A percentile compares a stretch with the other conserved stretches of the same genome.
These are phyloP conservation scores for Coffea canephora DNA, from an alignment of 257 asterid species.

Conservation along the genomic window DNA sequence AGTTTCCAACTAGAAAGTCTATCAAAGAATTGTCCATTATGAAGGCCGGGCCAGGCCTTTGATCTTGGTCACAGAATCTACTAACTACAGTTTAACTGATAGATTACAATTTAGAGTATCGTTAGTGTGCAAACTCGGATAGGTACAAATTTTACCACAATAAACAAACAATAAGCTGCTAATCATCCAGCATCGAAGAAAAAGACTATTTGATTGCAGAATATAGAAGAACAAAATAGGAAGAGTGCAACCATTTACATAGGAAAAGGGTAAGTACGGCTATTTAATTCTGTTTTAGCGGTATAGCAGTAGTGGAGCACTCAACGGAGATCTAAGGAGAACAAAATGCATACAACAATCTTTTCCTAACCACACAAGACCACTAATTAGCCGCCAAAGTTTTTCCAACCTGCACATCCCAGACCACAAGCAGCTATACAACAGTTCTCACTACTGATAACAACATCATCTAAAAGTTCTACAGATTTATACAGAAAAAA, in stretches of 20 bases:
- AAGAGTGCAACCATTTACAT: background rate
- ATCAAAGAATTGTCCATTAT: no score
- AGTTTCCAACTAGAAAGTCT: background rate
- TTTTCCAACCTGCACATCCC: background rate
- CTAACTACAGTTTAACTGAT: background rate
- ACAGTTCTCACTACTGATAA: background rate
- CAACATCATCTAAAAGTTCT: background rate
- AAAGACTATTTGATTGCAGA: background rate
- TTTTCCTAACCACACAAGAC: background rate
- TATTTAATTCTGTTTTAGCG: background rate
- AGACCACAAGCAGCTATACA: background rate
- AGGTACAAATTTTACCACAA: background rate
- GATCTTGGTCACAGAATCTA: background rate
- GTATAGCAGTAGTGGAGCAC: background rate
- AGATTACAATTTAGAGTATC: background rate
- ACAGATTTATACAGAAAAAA: conserved; percentile 3
- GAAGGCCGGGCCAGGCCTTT: background rate
- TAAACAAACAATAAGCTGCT: background rate
- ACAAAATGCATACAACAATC: background rate
- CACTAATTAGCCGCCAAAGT: background rate
- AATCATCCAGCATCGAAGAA: background rate
- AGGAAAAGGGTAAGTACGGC: background rate
- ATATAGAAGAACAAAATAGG: background rate
- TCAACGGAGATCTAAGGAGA: background rate
- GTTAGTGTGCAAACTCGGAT: background rate